phyloP scores from a whole-genome alignment of 2,329 filamentous ascomycete species.

The Hypoxylon sp. region DNA sequence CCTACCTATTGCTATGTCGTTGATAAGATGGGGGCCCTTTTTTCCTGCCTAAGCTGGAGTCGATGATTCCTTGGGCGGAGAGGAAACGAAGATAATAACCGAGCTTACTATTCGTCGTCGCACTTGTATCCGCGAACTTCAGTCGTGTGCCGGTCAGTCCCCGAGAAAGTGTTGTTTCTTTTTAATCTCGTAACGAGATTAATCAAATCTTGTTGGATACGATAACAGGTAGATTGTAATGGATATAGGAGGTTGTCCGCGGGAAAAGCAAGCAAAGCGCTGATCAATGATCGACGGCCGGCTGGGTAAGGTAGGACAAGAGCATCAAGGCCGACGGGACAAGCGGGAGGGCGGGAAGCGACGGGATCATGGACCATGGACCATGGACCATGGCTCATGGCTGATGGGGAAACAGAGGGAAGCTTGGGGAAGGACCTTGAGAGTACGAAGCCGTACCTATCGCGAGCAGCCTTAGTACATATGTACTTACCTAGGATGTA shows the following conservation, averaged over 20 bases:
- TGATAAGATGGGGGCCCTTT: constrained; percentile 11
- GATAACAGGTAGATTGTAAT: constrained; percentile 27
- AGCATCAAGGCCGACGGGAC: constrained; percentile 22
- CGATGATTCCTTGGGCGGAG: constrained; percentile 10
- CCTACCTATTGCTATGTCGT: constrained; percentile 14
- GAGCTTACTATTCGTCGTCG: constrained; percentile 41
- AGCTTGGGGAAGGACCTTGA: constrained; percentile 10
- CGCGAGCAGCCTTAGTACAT: not conserved
- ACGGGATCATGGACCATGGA: not conserved
- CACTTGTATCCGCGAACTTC: constrained; percentile 25
- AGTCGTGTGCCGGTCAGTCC: constrained; percentile 25
- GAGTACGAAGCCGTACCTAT: not conserved
- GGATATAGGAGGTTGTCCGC: constrained; percentile 19
- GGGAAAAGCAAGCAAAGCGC: constrained; percentile 14
- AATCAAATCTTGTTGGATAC: constrained; percentile 31
- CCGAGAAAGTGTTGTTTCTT: constrained; percentile 18
- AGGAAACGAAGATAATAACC: constrained; percentile 31
- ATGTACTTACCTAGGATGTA: too few relatives aligned
- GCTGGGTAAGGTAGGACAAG: constrained; percentile 34
- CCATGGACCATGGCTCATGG: not conserved
- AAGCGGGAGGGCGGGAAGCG: constrained; percentile 15
- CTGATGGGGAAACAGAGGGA: not conserved
- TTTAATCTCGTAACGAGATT: constrained; percentile 40
- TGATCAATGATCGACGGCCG: constrained; percentile 39
- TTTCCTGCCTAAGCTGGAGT: constrained; percentile 3